phyloP scores from a whole-genome alignment of 345 rosid genomes.

The Rhizophora apiculata region DNA sequence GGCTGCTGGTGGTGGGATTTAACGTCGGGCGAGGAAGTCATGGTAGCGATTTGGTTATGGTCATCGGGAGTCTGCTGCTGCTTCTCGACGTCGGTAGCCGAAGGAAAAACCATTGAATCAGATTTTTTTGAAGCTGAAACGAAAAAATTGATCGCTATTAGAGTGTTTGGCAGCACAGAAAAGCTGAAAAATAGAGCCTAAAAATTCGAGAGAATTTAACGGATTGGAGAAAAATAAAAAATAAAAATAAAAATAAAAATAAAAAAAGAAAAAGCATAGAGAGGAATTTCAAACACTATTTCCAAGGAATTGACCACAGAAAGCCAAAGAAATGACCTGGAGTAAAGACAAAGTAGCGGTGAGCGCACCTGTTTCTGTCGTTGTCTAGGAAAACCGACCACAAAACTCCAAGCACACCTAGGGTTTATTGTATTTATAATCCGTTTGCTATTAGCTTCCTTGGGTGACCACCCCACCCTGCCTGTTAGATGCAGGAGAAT shows the following conservation, averaged over 20 bases:
- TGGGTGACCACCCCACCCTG: no score
- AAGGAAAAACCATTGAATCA: background rate
- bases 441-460: no score
- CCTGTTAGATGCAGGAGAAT: no score
- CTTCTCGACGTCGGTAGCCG: background rate
- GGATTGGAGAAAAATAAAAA: no score
- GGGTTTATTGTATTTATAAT: no score
- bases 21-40: conserved; percentile 37
- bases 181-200: background rate
- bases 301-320: background rate
- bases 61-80: background rate
- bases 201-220: background rate
- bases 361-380: background rate
- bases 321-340: background rate
- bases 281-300: background rate
- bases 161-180: background rate
- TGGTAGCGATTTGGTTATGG: background rate
- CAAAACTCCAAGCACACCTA: no score
- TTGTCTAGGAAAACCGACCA: background rate
- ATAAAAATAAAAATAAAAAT: no score
- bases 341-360: background rate
- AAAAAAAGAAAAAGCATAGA: background rate
- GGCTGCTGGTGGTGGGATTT: conserved; percentile 45
- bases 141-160: no score
- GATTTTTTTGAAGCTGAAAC: no score